Percentiles rank a stretch among this genome's conserved stretches.
These are phyloP conservation scores for Platanus orientalis DNA, from an alignment of 164 flowering plant genomes.

Conservation along the genomic window DNA sequence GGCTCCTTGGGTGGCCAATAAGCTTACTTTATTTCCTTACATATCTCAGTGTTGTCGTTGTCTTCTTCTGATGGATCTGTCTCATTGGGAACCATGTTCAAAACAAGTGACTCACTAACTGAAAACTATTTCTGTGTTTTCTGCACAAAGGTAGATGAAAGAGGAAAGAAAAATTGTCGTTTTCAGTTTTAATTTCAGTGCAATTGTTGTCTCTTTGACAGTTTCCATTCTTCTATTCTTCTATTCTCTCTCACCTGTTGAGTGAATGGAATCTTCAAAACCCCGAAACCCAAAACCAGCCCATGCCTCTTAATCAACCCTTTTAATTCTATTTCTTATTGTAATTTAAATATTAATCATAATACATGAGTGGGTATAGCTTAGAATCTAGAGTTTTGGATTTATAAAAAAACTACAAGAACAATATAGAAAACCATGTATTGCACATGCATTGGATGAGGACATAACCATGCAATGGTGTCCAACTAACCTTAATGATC, in stretches of 20 bases:
- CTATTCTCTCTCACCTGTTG: neutral
- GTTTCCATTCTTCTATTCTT: slow-evolving; percentile 8
- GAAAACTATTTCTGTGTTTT: no score
- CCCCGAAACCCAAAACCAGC: neutral
- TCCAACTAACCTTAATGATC: neutral
- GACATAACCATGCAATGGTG: neutral
- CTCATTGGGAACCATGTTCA: no score
- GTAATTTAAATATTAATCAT: neutral
- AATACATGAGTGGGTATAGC: neutral
- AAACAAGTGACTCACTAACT: no score
- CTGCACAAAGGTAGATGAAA: neutral
- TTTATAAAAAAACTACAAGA: no score
- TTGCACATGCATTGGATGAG: neutral
- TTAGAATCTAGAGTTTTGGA: no score
- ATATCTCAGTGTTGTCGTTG: neutral
- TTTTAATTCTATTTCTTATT: neutral
- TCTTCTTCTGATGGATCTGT: neutral
- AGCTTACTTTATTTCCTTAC: neutral
- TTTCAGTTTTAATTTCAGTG: slow-evolving; percentile 4
- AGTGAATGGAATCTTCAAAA: neutral
- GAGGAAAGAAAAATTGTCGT: neutral
- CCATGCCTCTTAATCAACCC: neutral
- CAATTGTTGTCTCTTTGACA: neutral
- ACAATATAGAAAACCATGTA: neutral
- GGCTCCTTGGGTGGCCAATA: neutral